Evolutionary conservation across 2,329 filamentous ascomycete species (phyloP).

Genomic region (Thermothelomyces thermophilus): DNA sequence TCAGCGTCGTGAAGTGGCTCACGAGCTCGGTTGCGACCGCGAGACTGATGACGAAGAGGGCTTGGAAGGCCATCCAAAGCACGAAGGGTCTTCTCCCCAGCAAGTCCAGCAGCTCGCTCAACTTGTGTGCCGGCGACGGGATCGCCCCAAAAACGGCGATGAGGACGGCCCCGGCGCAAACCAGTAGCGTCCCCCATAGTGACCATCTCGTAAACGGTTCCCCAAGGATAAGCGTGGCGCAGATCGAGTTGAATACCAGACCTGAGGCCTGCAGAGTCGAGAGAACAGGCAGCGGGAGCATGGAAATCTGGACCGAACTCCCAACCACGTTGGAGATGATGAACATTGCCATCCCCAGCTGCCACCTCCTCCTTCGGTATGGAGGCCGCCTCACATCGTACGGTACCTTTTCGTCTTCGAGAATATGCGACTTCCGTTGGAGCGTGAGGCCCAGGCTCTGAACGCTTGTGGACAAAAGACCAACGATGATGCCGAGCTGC

Average conservation of each 20-base stretch:
- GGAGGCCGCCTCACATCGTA: conserved; percentile 77
- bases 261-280: conserved; percentile 94
- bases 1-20: conserved; percentile 45
- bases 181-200: conserved; percentile 80
- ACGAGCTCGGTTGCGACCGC: conserved; percentile 56
- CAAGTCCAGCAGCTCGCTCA: conserved; percentile 73
- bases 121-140: conserved; percentile 81
- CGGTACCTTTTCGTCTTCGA: conserved; percentile 87
- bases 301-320: conserved; percentile 96
- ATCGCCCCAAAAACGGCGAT: conserved; percentile 94
- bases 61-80: conserved; percentile 80
- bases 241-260: conserved; percentile 97
- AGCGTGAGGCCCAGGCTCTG: conserved; percentile 93
- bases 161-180: conserved; percentile 79
- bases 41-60: conserved; percentile 63
- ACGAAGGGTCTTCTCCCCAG: conserved; percentile 71
- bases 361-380: conserved; percentile 87
- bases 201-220: conserved; percentile 94
- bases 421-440: conserved; percentile 94
- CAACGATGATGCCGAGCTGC: conserved; percentile 86
- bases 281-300: conserved; percentile 84
- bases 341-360: conserved; percentile 96
- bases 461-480: conserved; percentile 85
- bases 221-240: conserved; percentile 83
- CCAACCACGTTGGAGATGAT: conserved; percentile 89